Evolutionary conservation across 805 yeast genomes (phyloP), one percentile per base, ranked within the genome.

Genomic region (Zygoascus ofunaensis): DNA sequence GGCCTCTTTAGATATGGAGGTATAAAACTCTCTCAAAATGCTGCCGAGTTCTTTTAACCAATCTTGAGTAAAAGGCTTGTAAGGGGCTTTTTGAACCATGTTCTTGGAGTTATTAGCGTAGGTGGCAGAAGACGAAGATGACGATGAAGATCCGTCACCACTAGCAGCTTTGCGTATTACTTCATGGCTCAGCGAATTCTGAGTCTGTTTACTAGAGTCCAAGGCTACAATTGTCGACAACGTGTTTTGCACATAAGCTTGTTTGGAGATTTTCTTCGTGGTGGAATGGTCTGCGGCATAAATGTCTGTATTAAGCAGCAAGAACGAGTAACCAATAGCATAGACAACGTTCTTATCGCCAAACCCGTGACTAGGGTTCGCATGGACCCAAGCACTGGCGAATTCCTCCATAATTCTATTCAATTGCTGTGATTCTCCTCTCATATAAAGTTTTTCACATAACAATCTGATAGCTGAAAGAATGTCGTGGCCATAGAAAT

Each of bases 341-440:
- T 84, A 86, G 47, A 82, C 78, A 42, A 70, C 83, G 55, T 69
- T 73, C 44, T 62, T 63, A 56, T 72, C 76, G 57, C 68, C 71
- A 57, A 67, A 78, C 36, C 68, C 70, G 58, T 69, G 72, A 44
- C 54, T 63, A 18, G 70, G 63, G 66, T 76, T 65, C 60, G 58
- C 73, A 23, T 59, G 59, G 19, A 69, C 64, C 80, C 89, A 86
- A 43, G 79, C 73, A 42, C 68, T 67, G 17, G 92, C 74, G 56
- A 84, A 80, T 2, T 79, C 71, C 37, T 82, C 80, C 45, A 87
- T 64, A 24, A 86, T 73, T 40, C 84, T 71, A 61, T 85, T 92
- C 42, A 86, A 77, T 55, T 81, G 82, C 54, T 82, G 89, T 2
- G 92, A 78, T 62, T 87, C 95, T 4, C 90, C 95, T 55, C 77